Evolutionary conservation across 1,139 yeast species (phyloP).

Genomic region (Yamadazyma atlantica): DNA sequence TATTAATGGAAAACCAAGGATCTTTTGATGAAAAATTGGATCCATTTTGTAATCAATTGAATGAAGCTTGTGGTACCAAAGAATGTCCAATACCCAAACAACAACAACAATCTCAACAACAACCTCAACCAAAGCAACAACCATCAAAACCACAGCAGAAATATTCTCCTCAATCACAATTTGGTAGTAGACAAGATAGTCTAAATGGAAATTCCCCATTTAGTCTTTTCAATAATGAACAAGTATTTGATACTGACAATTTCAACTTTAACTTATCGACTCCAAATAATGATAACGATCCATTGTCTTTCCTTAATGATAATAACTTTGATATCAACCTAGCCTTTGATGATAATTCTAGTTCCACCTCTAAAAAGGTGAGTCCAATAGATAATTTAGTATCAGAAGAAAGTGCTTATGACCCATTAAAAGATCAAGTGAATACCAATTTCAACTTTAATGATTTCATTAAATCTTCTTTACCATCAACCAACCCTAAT

Average conservation of each 20-base stretch:
- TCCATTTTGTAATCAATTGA: slow-evolving; percentile 73
- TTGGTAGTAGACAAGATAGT: slow-evolving; percentile 4
- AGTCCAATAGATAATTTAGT: slow-evolving; percentile 38
- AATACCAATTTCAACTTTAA: slow-evolving; percentile 32
- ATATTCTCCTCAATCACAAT: too few species aligned
- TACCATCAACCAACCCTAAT: slow-evolving; percentile 11
- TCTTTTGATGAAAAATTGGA: slow-evolving; percentile 45
- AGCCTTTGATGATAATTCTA: slow-evolving; percentile 39
- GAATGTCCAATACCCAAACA: slow-evolving; percentile 65
- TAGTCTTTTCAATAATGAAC: slow-evolving; percentile 25
- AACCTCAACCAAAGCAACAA: not conserved
- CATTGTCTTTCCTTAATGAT: slow-evolving; percentile 47
- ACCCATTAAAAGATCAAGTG: slow-evolving; percentile 43
- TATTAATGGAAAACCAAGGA: slow-evolving; percentile 22
- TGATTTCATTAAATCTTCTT: slow-evolving; percentile 33
- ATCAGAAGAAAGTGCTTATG: slow-evolving; percentile 70
- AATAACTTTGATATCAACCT: slow-evolving; percentile 50
- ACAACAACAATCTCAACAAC: slow-evolving; percentile 17
- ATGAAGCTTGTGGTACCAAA: slow-evolving; percentile 83
- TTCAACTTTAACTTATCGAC: slow-evolving; percentile 21
- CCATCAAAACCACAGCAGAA: not conserved
- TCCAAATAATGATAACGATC: slow-evolving; percentile 25
- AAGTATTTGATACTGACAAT: slow-evolving; percentile 23
- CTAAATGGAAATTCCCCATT: slow-evolving; percentile 19
- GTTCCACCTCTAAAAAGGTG: slow-evolving; percentile 11